These are phyloP conservation scores for Malus orientalis DNA, from an alignment of 306 rosid species.

Conservation along the genomic window DNA sequence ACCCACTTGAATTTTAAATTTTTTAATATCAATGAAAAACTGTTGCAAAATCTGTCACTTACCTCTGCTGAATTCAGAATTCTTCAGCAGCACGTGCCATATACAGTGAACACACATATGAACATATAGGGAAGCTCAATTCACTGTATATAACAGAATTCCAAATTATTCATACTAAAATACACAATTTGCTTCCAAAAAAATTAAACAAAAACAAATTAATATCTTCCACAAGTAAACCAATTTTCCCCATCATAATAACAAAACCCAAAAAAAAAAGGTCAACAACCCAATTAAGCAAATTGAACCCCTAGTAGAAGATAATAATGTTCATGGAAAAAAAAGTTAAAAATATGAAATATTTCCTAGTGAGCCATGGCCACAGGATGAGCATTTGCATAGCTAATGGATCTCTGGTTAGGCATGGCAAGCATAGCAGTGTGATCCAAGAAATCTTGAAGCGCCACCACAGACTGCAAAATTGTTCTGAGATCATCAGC, in stretches of 20 bases:
- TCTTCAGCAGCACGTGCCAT: not conserved
- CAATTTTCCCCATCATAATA: constrained; percentile 33
- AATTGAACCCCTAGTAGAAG: constrained; percentile 3
- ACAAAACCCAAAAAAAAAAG: constrained; percentile 15
- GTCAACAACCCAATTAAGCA: constrained; percentile 6
- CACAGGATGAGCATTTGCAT: constrained; percentile 29
- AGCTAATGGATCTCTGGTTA: constrained; percentile 64
- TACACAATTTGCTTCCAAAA: constrained; percentile 23
- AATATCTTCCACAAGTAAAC: constrained; percentile 56
- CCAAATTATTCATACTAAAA: constrained; percentile 38
- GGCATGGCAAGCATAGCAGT: constrained; percentile 95
- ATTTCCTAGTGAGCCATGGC: constrained; percentile 78
- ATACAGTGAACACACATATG: not conserved
- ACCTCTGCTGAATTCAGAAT: not conserved
- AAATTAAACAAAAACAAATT: constrained; percentile 16
- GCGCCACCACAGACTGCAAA: constrained; percentile 73
- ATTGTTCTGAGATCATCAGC: constrained; percentile 65
- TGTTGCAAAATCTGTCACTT: constrained; percentile 1
- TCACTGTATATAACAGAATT: not conserved
- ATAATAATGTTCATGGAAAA: constrained; percentile 9
- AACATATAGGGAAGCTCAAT: constrained; percentile 12
- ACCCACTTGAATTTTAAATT: not conserved
- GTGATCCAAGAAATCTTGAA: constrained; percentile 93
- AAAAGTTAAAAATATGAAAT: not conserved
- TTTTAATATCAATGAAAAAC: not conserved